Base-by-base conservation (phyloP, 2,329 filamentous ascomycete species). In the Penicillium frequentans region DNA sequence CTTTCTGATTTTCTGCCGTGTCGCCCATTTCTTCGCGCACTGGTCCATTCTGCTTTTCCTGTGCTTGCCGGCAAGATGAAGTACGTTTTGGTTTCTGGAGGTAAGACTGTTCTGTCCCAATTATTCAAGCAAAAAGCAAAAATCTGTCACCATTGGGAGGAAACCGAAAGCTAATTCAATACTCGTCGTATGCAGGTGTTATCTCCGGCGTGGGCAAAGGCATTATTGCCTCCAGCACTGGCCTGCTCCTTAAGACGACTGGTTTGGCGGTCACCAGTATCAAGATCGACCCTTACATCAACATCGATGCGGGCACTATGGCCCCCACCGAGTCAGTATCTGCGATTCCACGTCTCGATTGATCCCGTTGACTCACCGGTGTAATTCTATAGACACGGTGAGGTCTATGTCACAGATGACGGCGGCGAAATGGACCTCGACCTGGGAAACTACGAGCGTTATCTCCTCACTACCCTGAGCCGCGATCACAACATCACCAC, bases 401-500 rank as follows among this genome's bases (percentile, higher is more conserved):
- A 96, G 78, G 89, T 90, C 65, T 96, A 93, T 71, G 93, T 97
- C 49, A 84, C 95, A 56, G 86, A 90, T 66, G 91, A 95, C 69
- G 90, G 90, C 62, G 90, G 90, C 64, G 90, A 91, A 75, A 84
- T 87, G 61, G 88, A 90, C 69, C 83, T 91, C 57, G 88, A 91
- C 72, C 80, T 91, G 33, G 88, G 88, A 63, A 90, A 90, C 75
- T 90, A 90, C 76, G 88, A 90, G 73, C 84, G 88, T 44, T 96
- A 96, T 72, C 86, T 96, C 54, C 88, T 88, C 69, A 88, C 93
- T 63, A 90, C 88, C 54, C 82, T 98, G 59, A 91, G 86, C 9
- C 83, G 88, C 60, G 92, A 96, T 67, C 91, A 93, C 81, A 98
- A 98, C 77, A 96, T 99, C 76, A 99, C 95, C 3, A 96, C 93